Percentiles rank a stretch among this genome's conserved stretches.
Conservation (phyloP, 2,329 filamentous ascomycete species). For the Xylariaceae sp. region DNA sequence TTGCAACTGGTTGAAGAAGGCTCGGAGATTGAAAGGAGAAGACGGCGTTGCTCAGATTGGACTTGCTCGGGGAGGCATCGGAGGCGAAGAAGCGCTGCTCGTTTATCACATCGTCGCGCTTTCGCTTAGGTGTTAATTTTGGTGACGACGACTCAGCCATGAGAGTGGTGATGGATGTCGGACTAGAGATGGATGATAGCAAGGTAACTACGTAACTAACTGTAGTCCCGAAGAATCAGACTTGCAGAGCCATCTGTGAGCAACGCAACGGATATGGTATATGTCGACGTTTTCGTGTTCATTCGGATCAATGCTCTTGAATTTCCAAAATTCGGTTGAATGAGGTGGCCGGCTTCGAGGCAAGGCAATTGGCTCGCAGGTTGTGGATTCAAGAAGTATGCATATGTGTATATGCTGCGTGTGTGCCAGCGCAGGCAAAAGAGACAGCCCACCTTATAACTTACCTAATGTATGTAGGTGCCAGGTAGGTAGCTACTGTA, state of each 20-base stretch:
- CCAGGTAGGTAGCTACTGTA: too few species aligned
- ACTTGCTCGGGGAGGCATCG: slow-evolving; percentile 34
- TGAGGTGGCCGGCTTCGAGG: background rate
- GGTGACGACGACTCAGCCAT: slow-evolving; percentile 31
- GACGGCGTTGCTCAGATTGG: slow-evolving; percentile 24
- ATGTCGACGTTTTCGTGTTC: background rate
- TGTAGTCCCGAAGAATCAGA: background rate
- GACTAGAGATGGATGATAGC: background rate
- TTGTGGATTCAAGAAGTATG: background rate
- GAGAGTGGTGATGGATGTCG: background rate
- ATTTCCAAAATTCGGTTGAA: background rate
- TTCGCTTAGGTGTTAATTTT: slow-evolving; percentile 50
- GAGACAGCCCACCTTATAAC: too few species aligned
- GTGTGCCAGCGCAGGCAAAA: background rate
- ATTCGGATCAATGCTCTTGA: background rate
- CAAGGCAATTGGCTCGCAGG: background rate
- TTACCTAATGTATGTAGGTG: too few species aligned
- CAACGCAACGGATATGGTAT: background rate
- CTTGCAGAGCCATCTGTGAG: background rate
- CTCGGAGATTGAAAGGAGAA: slow-evolving; percentile 51
- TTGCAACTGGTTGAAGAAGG: slow-evolving; percentile 24
- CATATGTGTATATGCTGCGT: too few species aligned
- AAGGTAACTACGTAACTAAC: background rate
- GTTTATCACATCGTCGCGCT: slow-evolving; percentile 41
- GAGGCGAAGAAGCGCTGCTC: slow-evolving; percentile 36